Base-by-base conservation (phyloP, 306 rosid genomes). In the Neltuma alba region DNA sequence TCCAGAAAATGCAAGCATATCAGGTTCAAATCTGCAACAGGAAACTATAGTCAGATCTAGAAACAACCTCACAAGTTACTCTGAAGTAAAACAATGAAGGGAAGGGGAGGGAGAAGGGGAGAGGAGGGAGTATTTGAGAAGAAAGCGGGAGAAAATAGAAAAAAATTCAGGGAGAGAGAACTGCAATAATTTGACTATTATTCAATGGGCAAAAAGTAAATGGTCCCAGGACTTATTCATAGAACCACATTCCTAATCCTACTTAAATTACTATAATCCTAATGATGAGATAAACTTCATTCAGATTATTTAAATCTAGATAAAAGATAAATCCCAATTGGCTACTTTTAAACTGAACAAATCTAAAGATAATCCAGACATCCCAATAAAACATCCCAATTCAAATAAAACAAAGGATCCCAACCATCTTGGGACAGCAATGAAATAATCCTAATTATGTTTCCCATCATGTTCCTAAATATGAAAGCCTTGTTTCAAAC, bases 1-100 rank as follows among this genome's bases (percentile, higher is more conserved):
- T 67, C 98, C 99, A 48, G 99, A 96, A 87, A 96, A 96, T 80
- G 99, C 99, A 84, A 96, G 98, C 99, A 96, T 96, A 87, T 96
- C 99, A 76, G 98, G 94, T 85, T 96, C 99, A 86, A 88, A 96
- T 83, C 99, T 95, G 90, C 33, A 74, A 87, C 50, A 76, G 52
- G 65, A 79, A 77, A 76, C 30, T 66, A 47, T 16, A 13, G 72
- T 76, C 58, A 71, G 2, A 79, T 40, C 58, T 55, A 79, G 60
- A 84, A 80, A 84, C 70, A 25, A 66, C 23, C 64, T 73, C 69
- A 81, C 63, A 70, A 36, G 15, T 75, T 63, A 70, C 50, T 65
- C 70, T 70, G 27, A 52, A 52, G 58, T 52, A 52, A 52, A 20
- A 52, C 27, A 52, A 9, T n/a, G 55, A 52, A 52, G 27, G 58